These are phyloP conservation scores for Blastosporella zonata DNA, from an alignment of 1,284 basidiomycete genomes.

Conservation along the genomic window DNA sequence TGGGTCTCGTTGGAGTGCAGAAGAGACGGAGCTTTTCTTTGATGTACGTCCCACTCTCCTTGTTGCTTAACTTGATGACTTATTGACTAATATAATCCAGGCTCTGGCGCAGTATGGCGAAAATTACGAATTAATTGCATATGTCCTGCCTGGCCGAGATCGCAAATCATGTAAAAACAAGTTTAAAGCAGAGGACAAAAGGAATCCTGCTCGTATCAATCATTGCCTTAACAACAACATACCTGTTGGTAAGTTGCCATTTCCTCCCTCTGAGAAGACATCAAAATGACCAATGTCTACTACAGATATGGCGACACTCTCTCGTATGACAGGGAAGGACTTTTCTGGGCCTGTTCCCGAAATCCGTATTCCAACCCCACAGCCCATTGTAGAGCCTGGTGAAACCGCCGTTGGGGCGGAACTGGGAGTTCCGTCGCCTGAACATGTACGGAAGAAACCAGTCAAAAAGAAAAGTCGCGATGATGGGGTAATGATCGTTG, in stretches of 20 bases:
- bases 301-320: slow-evolving; percentile 64
- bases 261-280: background rate
- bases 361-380: slow-evolving; percentile 52
- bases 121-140: slow-evolving; percentile 89
- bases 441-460: slow-evolving; percentile 21
- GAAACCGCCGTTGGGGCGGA: slow-evolving; percentile 12
- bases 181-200: slow-evolving; percentile 85
- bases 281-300: slow-evolving; percentile 6
- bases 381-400: slow-evolving; percentile 22
- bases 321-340: slow-evolving; percentile 76
- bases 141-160: slow-evolving; percentile 81
- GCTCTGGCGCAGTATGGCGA: slow-evolving; percentile 86
- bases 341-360: slow-evolving; percentile 77
- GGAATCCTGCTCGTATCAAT: slow-evolving; percentile 66
- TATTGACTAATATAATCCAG: slow-evolving; percentile 37
- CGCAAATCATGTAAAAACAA: slow-evolving; percentile 89
- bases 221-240: slow-evolving; percentile 63
- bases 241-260: slow-evolving; percentile 56
- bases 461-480: slow-evolving; percentile 26
- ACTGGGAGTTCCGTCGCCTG: slow-evolving; percentile 12
- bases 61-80: slow-evolving; percentile 2
- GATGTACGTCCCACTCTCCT: slow-evolving; percentile 57
- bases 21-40: slow-evolving; percentile 86
- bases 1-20: slow-evolving; percentile 78
- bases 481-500: slow-evolving; percentile 28